These are phyloP conservation scores for Echeveria elegans DNA, from an alignment of 164 flowering plant species.

Conservation along the genomic window DNA sequence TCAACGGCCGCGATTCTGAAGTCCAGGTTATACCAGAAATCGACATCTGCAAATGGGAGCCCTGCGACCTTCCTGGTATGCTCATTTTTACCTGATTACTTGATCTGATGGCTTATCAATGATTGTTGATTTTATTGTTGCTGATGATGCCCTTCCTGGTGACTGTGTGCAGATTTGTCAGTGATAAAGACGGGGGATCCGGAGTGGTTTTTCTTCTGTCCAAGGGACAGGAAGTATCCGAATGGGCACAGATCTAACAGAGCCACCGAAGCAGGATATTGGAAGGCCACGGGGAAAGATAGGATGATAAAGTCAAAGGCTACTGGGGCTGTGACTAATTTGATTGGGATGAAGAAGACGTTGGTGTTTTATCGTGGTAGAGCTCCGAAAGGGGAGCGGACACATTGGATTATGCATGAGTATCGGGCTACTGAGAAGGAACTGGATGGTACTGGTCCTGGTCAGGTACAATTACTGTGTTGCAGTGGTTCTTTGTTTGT, in stretches of 20 bases:
- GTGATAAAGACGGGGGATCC: slow-evolving; percentile 33
- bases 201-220: slow-evolving; percentile 49
- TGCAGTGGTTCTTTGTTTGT: background rate
- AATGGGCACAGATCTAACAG: slow-evolving; percentile 33
- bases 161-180: slow-evolving; percentile 18
- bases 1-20: slow-evolving; percentile 39
- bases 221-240: slow-evolving; percentile 36
- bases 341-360: slow-evolving; percentile 35
- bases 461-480: slow-evolving; percentile 16
- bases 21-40: slow-evolving; percentile 55
- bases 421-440: slow-evolving; percentile 26
- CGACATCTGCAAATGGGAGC: slow-evolving; percentile 63
- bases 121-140: background rate
- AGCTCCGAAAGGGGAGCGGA: slow-evolving; percentile 29
- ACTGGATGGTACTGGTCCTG: slow-evolving; percentile 33
- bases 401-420: slow-evolving; percentile 36
- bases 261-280: slow-evolving; percentile 35
- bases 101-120: background rate
- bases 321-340: background rate
- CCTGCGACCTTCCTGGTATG: slow-evolving; percentile 69
- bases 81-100: background rate
- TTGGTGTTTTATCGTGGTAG: slow-evolving; percentile 31
- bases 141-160: too few relatives aligned
- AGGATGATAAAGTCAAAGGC: slow-evolving; percentile 25
- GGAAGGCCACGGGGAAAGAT: slow-evolving; percentile 43